These are phyloP conservation scores for Ascochyta viciae-villosae DNA, from an alignment of 2,329 filamentous ascomycete genomes.

Conservation along the genomic window DNA sequence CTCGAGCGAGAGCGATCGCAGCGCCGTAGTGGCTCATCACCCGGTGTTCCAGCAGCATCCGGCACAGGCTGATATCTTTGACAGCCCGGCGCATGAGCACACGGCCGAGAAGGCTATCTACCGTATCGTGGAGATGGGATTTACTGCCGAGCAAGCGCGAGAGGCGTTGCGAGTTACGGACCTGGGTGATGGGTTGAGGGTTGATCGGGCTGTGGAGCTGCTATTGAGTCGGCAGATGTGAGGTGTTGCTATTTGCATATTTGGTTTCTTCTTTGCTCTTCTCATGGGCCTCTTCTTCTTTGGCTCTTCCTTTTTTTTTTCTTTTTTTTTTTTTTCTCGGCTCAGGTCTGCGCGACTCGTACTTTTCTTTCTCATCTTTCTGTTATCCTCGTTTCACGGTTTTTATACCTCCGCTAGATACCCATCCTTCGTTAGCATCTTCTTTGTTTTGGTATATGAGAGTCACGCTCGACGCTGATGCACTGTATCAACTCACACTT, in stretches of 20 bases:
- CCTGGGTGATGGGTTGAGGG: conserved; percentile 64
- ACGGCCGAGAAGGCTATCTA: conserved; percentile 64
- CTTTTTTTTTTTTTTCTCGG: too few relatives aligned
- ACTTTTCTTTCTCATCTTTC: too few relatives aligned
- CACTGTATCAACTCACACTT: too few relatives aligned
- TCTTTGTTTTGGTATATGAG: too few relatives aligned
- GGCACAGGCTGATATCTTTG: conserved; percentile 39
- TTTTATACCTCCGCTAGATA: conserved; percentile 13
- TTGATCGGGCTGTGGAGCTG: conserved; percentile 64
- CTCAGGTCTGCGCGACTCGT: too few relatives aligned
- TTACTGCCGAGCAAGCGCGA: conserved; percentile 61
- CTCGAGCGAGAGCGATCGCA: conserved; percentile 8
- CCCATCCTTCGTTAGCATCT: conserved; percentile 5
- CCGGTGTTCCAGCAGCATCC: conserved; percentile 41
- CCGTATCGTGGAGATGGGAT: conserved; percentile 67
- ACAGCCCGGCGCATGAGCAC: conserved; percentile 52
- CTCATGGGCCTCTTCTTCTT: too few relatives aligned
- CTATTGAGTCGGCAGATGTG: conserved; percentile 48
- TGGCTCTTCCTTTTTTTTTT: neutral
- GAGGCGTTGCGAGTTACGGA: conserved; percentile 66
- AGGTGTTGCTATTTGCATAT: neutral
- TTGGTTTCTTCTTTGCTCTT: neutral
- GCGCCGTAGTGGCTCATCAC: conserved; percentile 13
- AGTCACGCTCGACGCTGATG: too few relatives aligned
- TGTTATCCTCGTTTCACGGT: neutral